phyloP scores from a whole-genome alignment of 2,329 filamentous ascomycete species.

The Talaromyces funiculosus region DNA sequence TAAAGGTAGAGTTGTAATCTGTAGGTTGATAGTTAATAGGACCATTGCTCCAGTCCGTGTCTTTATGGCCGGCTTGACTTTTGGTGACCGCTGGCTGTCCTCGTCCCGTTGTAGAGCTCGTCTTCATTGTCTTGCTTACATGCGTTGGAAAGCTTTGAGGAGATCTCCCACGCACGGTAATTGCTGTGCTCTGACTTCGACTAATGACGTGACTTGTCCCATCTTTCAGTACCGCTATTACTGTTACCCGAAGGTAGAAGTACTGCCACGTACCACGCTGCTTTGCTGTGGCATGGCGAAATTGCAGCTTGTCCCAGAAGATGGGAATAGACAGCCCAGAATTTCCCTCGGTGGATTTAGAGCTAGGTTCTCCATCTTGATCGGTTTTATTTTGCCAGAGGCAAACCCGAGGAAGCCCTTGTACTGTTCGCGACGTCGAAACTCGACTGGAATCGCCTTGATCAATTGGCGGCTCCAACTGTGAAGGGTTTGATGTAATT shows the following conservation, averaged over 20 bases:
- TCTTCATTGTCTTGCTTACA: background rate
- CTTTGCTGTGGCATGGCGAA: conserved; percentile 12
- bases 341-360: background rate
- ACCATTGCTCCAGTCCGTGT: background rate
- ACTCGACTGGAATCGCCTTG: background rate
- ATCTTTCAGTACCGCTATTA: conserved; percentile 7
- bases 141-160: conserved; percentile 10
- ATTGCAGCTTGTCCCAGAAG: conserved; percentile 12
- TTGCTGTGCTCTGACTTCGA: conserved; percentile 6
- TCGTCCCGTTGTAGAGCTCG: background rate
- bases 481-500: background rate
- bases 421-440: background rate
- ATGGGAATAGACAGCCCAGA: background rate
- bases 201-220: conserved; percentile 3
- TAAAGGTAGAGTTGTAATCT: conserved; percentile 1
- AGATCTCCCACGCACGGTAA: conserved; percentile 12
- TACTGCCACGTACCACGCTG: conserved; percentile 14
- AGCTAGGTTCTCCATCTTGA: background rate
- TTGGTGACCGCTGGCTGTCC: background rate
- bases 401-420: background rate
- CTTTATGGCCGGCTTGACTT: background rate
- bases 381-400: background rate
- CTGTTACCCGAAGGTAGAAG: conserved; percentile 10
- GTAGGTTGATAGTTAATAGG: background rate
- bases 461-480: background rate